phyloP scores from a whole-genome alignment of 1,284 basidiomycete species.

The Entoloma clypeatum region DNA sequence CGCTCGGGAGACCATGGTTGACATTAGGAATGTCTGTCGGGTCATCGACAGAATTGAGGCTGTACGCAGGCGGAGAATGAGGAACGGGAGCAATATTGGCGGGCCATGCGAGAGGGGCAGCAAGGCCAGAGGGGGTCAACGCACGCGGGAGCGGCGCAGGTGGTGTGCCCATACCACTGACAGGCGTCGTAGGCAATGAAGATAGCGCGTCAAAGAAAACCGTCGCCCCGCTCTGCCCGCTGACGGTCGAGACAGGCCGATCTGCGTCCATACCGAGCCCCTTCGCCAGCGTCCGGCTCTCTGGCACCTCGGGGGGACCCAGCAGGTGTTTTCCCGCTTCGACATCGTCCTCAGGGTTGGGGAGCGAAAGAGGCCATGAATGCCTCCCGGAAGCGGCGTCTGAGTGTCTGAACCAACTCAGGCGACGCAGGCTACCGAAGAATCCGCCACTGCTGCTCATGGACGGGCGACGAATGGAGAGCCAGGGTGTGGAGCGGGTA shows the following conservation, averaged over 20 bases:
- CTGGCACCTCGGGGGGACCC: slow-evolving; percentile 21
- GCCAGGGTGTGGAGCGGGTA: slow-evolving; percentile 26
- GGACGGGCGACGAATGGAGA: slow-evolving; percentile 16
- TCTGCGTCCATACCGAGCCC: slow-evolving; percentile 31
- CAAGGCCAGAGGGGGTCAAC: slow-evolving; percentile 34
- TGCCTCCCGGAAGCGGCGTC: slow-evolving; percentile 15
- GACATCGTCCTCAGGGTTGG: slow-evolving; percentile 15
- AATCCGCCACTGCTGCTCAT: slow-evolving; percentile 20
- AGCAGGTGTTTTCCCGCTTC: slow-evolving; percentile 23
- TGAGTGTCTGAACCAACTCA: slow-evolving; percentile 50
- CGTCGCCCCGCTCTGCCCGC: slow-evolving; percentile 50
- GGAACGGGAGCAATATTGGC: slow-evolving; percentile 15
- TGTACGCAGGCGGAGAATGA: slow-evolving; percentile 22
- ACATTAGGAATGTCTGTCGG: slow-evolving; percentile 17
- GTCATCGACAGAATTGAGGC: slow-evolving; percentile 16
- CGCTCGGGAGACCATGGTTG: slow-evolving; percentile 20
- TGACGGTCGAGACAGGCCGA: slow-evolving; percentile 55
- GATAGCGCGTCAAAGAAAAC: slow-evolving; percentile 59
- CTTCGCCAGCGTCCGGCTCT: slow-evolving; percentile 7
- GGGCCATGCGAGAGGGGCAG: slow-evolving; percentile 18
- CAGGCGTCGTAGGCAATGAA: slow-evolving; percentile 43
- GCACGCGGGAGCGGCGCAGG: slow-evolving; percentile 43
- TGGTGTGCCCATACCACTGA: slow-evolving; percentile 12
- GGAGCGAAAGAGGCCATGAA: slow-evolving; percentile 13
- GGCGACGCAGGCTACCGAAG: slow-evolving; percentile 35